Evolutionary conservation across 208 protist genomes (phyloP).

Genomic region (Porcisia deanei): DNA sequence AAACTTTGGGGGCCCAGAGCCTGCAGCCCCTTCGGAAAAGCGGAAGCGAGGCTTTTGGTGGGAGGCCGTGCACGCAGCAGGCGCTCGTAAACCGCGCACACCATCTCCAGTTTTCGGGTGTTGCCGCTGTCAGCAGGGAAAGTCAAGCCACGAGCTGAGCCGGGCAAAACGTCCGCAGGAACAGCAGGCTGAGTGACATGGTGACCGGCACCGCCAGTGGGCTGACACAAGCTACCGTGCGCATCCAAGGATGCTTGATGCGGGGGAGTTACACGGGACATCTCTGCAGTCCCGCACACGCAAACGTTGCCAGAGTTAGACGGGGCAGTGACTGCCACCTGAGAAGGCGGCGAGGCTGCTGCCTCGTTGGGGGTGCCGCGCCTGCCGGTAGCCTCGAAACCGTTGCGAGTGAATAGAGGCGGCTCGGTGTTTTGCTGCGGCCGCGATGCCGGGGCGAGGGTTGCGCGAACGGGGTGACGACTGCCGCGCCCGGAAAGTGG

Average conservation of each 20-base stretch:
- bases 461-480: neutral
- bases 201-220: neutral
- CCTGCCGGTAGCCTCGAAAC: neutral
- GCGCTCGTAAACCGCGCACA: slow-evolving; percentile 37
- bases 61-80: slow-evolving; percentile 4
- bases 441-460: neutral
- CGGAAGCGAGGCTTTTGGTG: neutral
- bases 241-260: neutral
- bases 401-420: neutral
- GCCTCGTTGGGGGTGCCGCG: neutral
- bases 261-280: neutral
- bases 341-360: neutral
- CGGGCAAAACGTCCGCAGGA: neutral
- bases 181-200: neutral
- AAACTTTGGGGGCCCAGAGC: neutral
- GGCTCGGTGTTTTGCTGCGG: neutral
- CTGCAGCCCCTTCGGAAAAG: neutral
- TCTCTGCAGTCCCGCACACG: neutral
- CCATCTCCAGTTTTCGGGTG: slow-evolving; percentile 35
- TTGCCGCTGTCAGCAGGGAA: slow-evolving; percentile 16
- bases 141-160: neutral
- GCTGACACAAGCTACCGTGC: neutral
- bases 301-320: neutral
- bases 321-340: neutral
- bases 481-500: neutral